phyloP scores from a whole-genome alignment of 192 early-diverging fungal species.

The Helicostylum pulchrum region DNA sequence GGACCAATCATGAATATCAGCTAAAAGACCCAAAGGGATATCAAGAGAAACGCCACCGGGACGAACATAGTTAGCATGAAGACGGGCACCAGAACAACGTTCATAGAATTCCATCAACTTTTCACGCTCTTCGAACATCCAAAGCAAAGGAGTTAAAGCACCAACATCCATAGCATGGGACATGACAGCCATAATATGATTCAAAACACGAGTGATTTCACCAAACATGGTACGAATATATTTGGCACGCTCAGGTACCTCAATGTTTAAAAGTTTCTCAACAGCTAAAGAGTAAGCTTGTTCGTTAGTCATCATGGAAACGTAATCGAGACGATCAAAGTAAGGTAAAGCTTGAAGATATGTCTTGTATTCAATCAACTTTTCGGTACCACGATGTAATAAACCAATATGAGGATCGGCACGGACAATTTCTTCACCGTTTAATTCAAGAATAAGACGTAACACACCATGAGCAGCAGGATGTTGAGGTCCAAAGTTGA shows the following conservation, averaged over 20 bases:
- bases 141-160: constrained; percentile 96
- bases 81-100: constrained; percentile 95
- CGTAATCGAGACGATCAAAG: constrained; percentile 97
- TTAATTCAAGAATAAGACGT: constrained; percentile 84
- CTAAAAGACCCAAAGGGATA: constrained; percentile 87
- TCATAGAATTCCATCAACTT: constrained; percentile 99
- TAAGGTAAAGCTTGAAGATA: constrained; percentile 97
- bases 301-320: constrained; percentile 99
- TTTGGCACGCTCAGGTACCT: constrained; percentile 89
- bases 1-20: constrained; percentile 97
- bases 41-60: constrained; percentile 94
- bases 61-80: constrained; percentile 96
- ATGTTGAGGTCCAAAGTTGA: constrained; percentile 99
- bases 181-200: constrained; percentile 98
- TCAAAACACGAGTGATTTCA: constrained; percentile 95
- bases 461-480: constrained; percentile 87
- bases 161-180: constrained; percentile 98
- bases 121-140: constrained; percentile 99
- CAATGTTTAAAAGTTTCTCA: constrained; percentile 97
- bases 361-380: constrained; percentile 99
- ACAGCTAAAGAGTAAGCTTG: constrained; percentile 96
- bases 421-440: constrained; percentile 87
- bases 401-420: constrained; percentile 98
- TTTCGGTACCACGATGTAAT: constrained; percentile 97
- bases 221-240: constrained; percentile 97